Base-by-base conservation (phyloP, 768 basidiomycete species). In the Rhodosporidiobolus odoratus region DNA sequence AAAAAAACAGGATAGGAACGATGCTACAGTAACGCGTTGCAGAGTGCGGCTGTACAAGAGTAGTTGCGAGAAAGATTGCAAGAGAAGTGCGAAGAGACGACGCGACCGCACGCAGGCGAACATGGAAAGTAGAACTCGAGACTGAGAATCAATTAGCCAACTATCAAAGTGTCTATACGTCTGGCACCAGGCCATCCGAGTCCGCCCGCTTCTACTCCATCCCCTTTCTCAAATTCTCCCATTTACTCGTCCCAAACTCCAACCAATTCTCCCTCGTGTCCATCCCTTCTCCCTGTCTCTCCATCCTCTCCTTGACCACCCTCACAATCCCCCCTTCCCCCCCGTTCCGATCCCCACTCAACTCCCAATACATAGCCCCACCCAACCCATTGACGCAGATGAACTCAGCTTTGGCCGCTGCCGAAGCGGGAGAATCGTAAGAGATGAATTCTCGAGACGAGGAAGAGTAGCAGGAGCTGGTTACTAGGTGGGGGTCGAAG, bases 291-390 rank as follows among this genome's bases (percentile, higher is more conserved):
- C 73, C 65, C 19, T 83, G 82, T 17, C 41, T 30, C 25, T 88
- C 89, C 86, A 93, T 37, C 38, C 52, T 47, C 25, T 66, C 65
- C 40, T 27, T 41, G 17, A 71, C 89, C n/a, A 85, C 87, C 38
- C 86, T 85, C 73, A 88, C 85, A 5, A 83, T 82, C 79, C 92
- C 92, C 3, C 90, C 90, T 2, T 81, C 89, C 13, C 79, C 75
- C 8, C 81, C 81, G 2, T 86, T 86, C 78, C 92, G 91, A 81
- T 97, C 95, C 4, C 91, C 92, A 74, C 88, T 89, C 50, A 95
- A 82, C 79, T 94, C 91, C 91, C 91, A 92, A 75, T 77, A 83
- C 96, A 99, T 99, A 65, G 89, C 89, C 0, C 96, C 96, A 10
- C 90, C 91, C 7, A 98, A 81, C 0, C 86, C 85, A 77, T 88